Evolutionary conservation across 2,329 filamentous ascomycete genomes (phyloP).

Genomic region (Apiospora saccharicola): DNA sequence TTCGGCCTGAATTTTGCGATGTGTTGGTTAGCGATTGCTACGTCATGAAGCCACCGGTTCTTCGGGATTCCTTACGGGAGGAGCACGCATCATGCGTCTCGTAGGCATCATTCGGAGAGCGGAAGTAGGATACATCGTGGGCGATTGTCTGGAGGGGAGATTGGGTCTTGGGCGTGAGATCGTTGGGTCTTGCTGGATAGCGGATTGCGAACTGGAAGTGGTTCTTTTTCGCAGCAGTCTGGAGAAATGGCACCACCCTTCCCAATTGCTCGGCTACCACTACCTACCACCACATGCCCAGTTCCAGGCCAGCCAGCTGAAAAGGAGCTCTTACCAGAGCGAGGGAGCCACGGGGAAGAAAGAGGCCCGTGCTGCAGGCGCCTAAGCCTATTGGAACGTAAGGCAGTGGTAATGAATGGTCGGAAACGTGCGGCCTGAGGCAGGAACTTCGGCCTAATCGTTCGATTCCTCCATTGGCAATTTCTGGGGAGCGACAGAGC

Average conservation of each 20-base stretch:
- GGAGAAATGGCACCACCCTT: constrained; percentile 20
- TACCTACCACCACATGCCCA: background rate
- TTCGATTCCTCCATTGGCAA: constrained; percentile 21
- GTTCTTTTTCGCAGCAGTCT: constrained; percentile 18
- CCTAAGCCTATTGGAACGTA: constrained; percentile 12
- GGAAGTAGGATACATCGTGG: constrained; percentile 71
- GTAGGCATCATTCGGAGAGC: constrained; percentile 73
- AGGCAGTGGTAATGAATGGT: background rate
- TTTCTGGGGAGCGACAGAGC: constrained; percentile 25
- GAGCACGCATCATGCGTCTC: constrained; percentile 70
- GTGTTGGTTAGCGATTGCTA: constrained; percentile 29
- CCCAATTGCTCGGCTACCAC: constrained; percentile 12
- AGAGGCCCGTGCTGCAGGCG: constrained; percentile 4
- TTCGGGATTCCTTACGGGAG: constrained; percentile 69
- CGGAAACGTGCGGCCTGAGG: constrained; percentile 16
- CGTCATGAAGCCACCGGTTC: constrained; percentile 38
- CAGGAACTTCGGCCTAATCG: constrained; percentile 16
- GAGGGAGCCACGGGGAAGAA: background rate
- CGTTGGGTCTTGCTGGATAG: constrained; percentile 16
- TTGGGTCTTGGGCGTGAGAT: constrained; percentile 28
- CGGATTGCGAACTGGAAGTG: constrained; percentile 15
- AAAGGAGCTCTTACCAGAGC: background rate
- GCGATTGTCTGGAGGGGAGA: constrained; percentile 39
- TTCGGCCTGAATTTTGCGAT: constrained; percentile 60
- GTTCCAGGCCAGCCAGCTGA: constrained; percentile 1